Evolutionary conservation across 2,329 filamentous ascomycete species (phyloP), one percentile per base, ranked within the genome.

Genomic region (Ceratocystis albifundus): DNA sequence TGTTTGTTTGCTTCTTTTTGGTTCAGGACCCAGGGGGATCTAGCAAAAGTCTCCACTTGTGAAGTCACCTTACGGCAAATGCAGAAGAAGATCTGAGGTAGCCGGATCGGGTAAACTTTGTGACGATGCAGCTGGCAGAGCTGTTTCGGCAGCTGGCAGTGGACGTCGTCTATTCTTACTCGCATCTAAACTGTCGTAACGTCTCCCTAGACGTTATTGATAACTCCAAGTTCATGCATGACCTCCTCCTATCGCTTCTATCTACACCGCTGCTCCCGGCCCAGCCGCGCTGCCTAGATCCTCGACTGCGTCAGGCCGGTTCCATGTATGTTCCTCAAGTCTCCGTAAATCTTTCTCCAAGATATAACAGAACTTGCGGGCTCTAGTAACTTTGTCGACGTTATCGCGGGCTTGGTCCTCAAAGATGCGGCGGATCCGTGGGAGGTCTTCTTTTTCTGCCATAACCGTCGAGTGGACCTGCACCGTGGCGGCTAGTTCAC

Each of bases 321-420:
- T 82, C 90, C 91, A 96, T 41, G 87, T 90, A 67, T 80, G 79
- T 71, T 78, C 79, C 77, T 96, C 92, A 59, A 96, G 74, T 46
- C 75, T 75, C 62, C 70, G 70, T 72, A 80, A 83, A 28, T 83
- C 82, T 63, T 80, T 76, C 72, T 88, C 81, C 73, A 92, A 10
- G 30, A 68, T 46, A 61, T 67, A 64, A 45, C 57, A 66, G 36
- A 69, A 67, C 63, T 66, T 68, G n/a, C 67, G 67, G 2, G 63
- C 65, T 6, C 55, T 63, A 63, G 67, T 68, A 15, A 65, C 65
- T n/a, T 61, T 46, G 44, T 57, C 7, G 1, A 28, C 36, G 22
- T 57, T 59, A 17, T 67, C 7, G 8, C 44, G 17, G 5, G 63
- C 41, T 7, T n/a, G 36, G 6, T 59, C 36, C 28, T 55, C 44